Evolutionary conservation across 352 stramenopile species (phyloP).

Genomic region (Thalassiosira exigua): DNA sequence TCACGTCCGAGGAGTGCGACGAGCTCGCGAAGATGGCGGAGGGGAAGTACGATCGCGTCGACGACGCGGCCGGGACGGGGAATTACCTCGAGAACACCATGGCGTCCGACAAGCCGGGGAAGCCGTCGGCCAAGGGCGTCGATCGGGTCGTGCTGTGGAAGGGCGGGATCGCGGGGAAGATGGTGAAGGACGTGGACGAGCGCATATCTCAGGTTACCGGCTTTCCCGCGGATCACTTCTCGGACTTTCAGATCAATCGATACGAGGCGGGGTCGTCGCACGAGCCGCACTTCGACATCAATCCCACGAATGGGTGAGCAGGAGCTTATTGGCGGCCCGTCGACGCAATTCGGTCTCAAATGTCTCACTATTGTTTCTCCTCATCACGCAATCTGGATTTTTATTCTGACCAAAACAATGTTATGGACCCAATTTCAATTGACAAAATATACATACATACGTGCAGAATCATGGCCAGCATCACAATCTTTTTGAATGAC

Average conservation of each 20-base stretch:
- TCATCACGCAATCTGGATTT: too few relatives aligned
- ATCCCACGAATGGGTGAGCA: constrained; percentile 43
- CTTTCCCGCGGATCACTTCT: constrained; percentile 75
- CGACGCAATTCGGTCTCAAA: too few relatives aligned
- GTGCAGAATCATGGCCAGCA: constrained; percentile 78
- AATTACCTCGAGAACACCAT: constrained; percentile 61
- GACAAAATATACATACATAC: too few relatives aligned
- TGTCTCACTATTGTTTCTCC: constrained; percentile 9
- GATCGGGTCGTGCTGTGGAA: constrained; percentile 78
- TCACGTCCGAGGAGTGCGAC: constrained; percentile 73
- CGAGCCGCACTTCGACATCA: constrained; percentile 71
- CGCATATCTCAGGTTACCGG: constrained; percentile 84
- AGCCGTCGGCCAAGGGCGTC: constrained; percentile 45
- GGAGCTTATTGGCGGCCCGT: too few relatives aligned
- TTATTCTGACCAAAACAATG: too few relatives aligned
- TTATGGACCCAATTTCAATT: too few relatives aligned
- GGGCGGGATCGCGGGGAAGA: constrained; percentile 56
- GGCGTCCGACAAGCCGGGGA: constrained; percentile 21
- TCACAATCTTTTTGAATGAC: constrained; percentile 84
- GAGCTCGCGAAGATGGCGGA: constrained; percentile 58
- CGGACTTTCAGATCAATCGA: constrained; percentile 81
- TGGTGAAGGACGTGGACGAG: constrained; percentile 77
- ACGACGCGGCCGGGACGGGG: constrained; percentile 28
- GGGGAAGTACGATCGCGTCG: constrained; percentile 56
- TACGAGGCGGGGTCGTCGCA: constrained; percentile 60